Conservation (phyloP, 148 eudicot genomes). For the Salicornia ramosissima region DNA sequence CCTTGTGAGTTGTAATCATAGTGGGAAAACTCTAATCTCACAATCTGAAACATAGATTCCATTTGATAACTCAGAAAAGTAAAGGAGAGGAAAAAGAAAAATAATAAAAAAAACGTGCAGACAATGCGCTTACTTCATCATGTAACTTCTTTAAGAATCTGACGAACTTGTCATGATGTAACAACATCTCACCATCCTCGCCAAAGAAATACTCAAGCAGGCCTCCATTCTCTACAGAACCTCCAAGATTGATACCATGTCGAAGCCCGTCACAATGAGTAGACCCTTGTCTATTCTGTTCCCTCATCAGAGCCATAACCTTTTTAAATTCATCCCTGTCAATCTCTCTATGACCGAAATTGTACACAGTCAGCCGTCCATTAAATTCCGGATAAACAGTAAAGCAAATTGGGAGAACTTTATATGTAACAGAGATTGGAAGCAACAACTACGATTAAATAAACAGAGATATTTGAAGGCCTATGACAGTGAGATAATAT, state of each 20-base stretch:
- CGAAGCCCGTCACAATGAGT: slow-evolving; percentile 67
- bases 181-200: slow-evolving; percentile 46
- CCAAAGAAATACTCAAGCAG: slow-evolving; percentile 78
- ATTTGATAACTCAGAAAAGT: not conserved
- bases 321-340: slow-evolving; percentile 67
- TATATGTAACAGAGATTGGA: too few relatives aligned
- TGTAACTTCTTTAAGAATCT: slow-evolving; percentile 65
- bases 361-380: slow-evolving; percentile 13
- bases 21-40: slow-evolving; percentile 58
- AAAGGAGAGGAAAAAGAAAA: not conserved
- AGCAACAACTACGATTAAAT: too few relatives aligned
- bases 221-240: slow-evolving; percentile 72
- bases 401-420: too few relatives aligned
- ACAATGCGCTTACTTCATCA: slow-evolving; percentile 46
- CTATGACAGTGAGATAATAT: slow-evolving; percentile 1
- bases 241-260: slow-evolving; percentile 53
- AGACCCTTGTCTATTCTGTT: slow-evolving; percentile 79
- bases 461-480: too few relatives aligned
- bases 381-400: not conserved
- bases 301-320: slow-evolving; percentile 60
- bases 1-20: slow-evolving; percentile 54
- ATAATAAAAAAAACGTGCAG: not conserved
- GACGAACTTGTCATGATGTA: slow-evolving; percentile 64
- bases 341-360: slow-evolving; percentile 44
- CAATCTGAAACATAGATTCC: slow-evolving; percentile 32